These are phyloP conservation scores for Durotheca rogersii DNA, from an alignment of 495 filamentous ascomycete species.

Conservation along the genomic window DNA sequence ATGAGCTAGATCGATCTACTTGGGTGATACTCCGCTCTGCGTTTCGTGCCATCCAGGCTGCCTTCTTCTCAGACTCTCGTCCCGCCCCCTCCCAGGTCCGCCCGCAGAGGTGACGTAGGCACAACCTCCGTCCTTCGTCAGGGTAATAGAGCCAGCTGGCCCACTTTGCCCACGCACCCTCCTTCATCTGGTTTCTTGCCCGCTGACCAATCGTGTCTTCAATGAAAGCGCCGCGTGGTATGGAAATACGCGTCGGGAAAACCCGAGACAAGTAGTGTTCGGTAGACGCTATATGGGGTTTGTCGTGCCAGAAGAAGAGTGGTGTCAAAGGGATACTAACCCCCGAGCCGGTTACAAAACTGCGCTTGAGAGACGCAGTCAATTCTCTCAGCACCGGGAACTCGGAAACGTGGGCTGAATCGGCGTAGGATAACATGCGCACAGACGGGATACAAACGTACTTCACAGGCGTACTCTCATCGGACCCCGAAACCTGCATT, in stretches of 20 bases:
- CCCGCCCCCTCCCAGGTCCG: constrained; percentile 45
- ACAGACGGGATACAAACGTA: constrained; percentile 47
- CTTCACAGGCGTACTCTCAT: constrained; percentile 32
- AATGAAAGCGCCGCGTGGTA: constrained; percentile 48
- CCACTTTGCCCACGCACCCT: constrained; percentile 47
- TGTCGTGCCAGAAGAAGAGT: constrained; percentile 54
- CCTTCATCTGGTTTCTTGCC: constrained; percentile 50
- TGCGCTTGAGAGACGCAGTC: constrained; percentile 41
- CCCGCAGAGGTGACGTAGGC: constrained; percentile 46
- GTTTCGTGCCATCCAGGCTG: constrained; percentile 16
- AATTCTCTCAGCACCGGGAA: constrained; percentile 39
- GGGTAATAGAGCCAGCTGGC: constrained; percentile 53
- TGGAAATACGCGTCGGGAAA: constrained; percentile 43
- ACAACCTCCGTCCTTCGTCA: constrained; percentile 40
- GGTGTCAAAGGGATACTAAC: constrained; percentile 44
- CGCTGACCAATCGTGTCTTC: constrained; percentile 50
- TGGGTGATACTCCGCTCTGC: background rate
- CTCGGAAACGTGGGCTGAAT: constrained; percentile 41
- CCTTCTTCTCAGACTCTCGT: constrained; percentile 26
- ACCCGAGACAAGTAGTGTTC: constrained; percentile 45
- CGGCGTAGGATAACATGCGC: constrained; percentile 46
- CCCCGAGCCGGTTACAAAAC: constrained; percentile 30
- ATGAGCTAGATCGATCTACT: background rate
- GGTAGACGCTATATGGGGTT: constrained; percentile 47
- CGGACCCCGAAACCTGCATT: constrained; percentile 37